phyloP scores from a whole-genome alignment of 1,284 basidiomycete species.

The Kwoniella shivajii region DNA sequence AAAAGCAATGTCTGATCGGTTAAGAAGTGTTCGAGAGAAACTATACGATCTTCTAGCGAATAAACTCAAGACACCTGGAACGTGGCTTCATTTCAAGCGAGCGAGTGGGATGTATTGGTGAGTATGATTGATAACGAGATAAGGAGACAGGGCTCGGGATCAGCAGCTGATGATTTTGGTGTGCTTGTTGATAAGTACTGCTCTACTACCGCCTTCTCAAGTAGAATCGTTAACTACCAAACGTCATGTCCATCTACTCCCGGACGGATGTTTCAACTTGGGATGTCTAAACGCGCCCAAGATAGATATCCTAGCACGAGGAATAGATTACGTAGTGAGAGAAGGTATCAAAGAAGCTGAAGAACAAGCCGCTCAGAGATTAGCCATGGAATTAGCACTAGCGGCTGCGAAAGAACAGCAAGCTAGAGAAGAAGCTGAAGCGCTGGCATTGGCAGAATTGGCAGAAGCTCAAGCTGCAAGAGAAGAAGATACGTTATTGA shows the following conservation, averaged over 20 bases:
- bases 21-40: slow-evolving; percentile 85
- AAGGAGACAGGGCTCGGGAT: too few relatives aligned
- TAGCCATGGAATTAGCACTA: slow-evolving; percentile 45
- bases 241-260: slow-evolving; percentile 49
- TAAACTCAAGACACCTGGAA: slow-evolving; percentile 83
- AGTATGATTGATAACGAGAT: slow-evolving; percentile 18
- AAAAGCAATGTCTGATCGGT: slow-evolving; percentile 84
- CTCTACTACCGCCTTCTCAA: slow-evolving; percentile 41
- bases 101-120: slow-evolving; percentile 51
- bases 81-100: slow-evolving; percentile 85
- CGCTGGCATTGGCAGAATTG: slow-evolving; percentile 30
- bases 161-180: too few relatives aligned
- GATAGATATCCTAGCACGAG: slow-evolving; percentile 46
- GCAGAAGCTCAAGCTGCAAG: slow-evolving; percentile 35
- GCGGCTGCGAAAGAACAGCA: slow-evolving; percentile 45
- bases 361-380: slow-evolving; percentile 39
- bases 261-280: slow-evolving; percentile 50
- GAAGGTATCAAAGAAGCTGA: slow-evolving; percentile 44
- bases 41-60: slow-evolving; percentile 73
- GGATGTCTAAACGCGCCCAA: slow-evolving; percentile 49
- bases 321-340: slow-evolving; percentile 49
- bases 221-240: slow-evolving; percentile 40
- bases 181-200: slow-evolving; percentile 29
- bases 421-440: slow-evolving; percentile 44
- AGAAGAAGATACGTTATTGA: slow-evolving; percentile 46